Base-by-base conservation (phyloP, 257 asterid species). In the Capsicum baccatum region DNA sequence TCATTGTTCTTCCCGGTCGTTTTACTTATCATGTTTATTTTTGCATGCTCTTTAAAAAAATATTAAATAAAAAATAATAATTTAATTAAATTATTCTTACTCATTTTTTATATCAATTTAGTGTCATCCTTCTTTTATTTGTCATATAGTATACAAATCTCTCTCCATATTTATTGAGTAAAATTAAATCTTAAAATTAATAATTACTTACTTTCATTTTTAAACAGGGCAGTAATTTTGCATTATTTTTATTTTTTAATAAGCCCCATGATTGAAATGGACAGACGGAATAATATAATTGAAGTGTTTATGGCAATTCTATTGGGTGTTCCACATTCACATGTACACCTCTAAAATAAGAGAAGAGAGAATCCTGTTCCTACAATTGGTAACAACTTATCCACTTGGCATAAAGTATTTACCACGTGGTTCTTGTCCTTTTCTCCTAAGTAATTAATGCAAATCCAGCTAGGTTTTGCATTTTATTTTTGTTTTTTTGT, bases 381-480 rank as follows among this genome's bases (percentile, higher is more conserved):
- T 6, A 19, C 60, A 74, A 52, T 13, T 76, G 81, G 44, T 8
- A 52, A 2, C 81, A 3, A 26, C 81, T 1, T 74, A 21, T 74
- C 57, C 63, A 52, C 26, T 12, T 52, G 60, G 81, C 26, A 76
- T 52, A 26, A 52, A 52, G 63, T 52, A 52, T 26, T 13, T 6
- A 52, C 7, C 13, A 76, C 47, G 58, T 26, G 63, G 14, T 21
- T 76, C 9, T 6, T 5, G 0, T 76, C 48, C 44, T 52, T 52
- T 2, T 21, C 14, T 48, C 44, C 48, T 52, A 21, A 39, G 37
- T 68, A 15, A 15, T 37, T 68, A 68, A 26, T 52, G 81, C 21
- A 76, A 6, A 50, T 21, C 81, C 81, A 76, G 81, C 81, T 76
- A 52, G 63, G 81, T 13, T 52, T 74, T 13, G 52, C 76, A 3